These are phyloP conservation scores for Skeletonema tropicum DNA, from an alignment of 108 stramenopile genomes.

Conservation along the genomic window DNA sequence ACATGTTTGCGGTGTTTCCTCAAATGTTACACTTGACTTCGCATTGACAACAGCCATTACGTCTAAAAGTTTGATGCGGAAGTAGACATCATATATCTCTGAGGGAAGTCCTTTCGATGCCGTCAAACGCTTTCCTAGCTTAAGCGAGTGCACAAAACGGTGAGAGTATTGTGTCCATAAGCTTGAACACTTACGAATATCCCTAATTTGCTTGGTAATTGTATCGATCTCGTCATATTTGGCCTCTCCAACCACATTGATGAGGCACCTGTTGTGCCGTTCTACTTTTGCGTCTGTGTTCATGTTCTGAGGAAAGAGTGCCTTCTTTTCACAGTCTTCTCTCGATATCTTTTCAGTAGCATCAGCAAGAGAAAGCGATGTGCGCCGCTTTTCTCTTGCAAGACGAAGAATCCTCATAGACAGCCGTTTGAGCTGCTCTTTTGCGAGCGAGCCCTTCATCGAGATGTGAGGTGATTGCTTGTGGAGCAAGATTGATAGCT, in stretches of 20 bases:
- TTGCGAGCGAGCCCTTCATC: not conserved
- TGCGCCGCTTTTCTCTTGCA: not conserved
- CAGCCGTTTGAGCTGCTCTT: not conserved
- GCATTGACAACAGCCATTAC: slow-evolving; percentile 25
- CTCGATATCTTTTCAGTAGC: not conserved
- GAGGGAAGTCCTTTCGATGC: slow-evolving; percentile 10
- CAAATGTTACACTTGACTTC: not conserved
- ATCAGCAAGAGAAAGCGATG: not conserved
- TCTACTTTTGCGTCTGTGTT: slow-evolving; percentile 11
- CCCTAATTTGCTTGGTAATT: slow-evolving; percentile 18
- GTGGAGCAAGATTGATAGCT: slow-evolving; percentile 16
- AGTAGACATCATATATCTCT: slow-evolving; percentile 24
- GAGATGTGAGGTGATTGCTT: not conserved
- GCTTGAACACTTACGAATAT: slow-evolving; percentile 21
- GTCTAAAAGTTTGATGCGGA: slow-evolving; percentile 23
- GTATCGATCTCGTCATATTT: slow-evolving; percentile 22
- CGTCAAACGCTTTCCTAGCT: slow-evolving; percentile 12
- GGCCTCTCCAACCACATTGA: slow-evolving; percentile 19
- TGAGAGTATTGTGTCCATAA: slow-evolving; percentile 34
- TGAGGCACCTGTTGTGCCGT: slow-evolving; percentile 23
- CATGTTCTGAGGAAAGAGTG: not conserved
- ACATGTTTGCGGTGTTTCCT: not conserved
- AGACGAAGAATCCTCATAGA: slow-evolving; percentile 15
- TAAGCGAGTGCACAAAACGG: not conserved
- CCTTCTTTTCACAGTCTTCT: not conserved